phyloP scores from a whole-genome alignment of 495 filamentous ascomycete species.

The Daldinia childiae region DNA sequence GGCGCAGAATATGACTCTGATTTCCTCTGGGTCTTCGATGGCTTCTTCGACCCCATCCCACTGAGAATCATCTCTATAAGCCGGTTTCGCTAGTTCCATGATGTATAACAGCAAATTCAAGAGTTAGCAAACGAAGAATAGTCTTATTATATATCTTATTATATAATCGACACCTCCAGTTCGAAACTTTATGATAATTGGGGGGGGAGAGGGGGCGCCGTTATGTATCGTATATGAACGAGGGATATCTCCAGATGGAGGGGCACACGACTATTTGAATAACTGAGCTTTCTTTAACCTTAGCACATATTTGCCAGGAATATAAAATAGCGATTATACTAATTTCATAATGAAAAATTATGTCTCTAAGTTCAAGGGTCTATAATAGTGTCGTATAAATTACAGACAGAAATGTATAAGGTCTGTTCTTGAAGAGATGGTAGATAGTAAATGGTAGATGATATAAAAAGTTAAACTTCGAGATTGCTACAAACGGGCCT shows the following conservation, averaged over 20 bases:
- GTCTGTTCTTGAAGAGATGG: neutral
- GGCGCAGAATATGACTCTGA: slow-evolving; percentile 75
- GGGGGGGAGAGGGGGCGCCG: neutral
- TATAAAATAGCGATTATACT: slow-evolving; percentile 1
- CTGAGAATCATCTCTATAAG: slow-evolving; percentile 45
- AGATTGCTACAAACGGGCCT: no score
- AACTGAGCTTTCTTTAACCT: slow-evolving; percentile 1
- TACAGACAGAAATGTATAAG: slow-evolving; percentile 3
- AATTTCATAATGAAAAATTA: slow-evolving; percentile 7
- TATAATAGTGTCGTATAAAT: neutral
- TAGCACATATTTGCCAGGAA: slow-evolving; percentile 20
- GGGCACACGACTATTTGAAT: slow-evolving; percentile 23
- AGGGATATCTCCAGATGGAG: slow-evolving; percentile 32
- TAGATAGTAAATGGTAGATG: neutral
- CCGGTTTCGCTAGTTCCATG: slow-evolving; percentile 28
- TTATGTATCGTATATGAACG: slow-evolving; percentile 1
- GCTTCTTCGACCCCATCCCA: slow-evolving; percentile 70
- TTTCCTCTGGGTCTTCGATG: slow-evolving; percentile 77
- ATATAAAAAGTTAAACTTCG: slow-evolving; percentile 11
- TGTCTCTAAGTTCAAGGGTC: neutral
- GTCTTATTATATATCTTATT: slow-evolving; percentile 9
- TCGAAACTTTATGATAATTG: neutral
- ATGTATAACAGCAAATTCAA: slow-evolving; percentile 6
- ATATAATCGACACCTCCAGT: neutral
- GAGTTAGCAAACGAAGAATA: slow-evolving; percentile 2